Conservation (phyloP, 164 flowering plant genomes). For the Dillenia turbinata region DNA sequence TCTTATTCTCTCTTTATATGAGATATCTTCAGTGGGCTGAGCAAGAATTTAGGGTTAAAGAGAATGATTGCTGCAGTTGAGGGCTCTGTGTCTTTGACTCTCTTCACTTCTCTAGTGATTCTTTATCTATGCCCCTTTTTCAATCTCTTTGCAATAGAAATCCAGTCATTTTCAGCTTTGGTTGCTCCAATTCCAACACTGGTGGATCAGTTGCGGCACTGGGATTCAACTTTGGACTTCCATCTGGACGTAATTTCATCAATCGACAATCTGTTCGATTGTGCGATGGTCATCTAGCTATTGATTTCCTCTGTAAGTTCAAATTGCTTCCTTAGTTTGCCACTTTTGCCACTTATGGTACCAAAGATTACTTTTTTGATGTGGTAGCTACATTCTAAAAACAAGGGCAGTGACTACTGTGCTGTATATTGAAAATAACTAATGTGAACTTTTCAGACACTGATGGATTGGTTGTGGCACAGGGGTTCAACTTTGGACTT, state of each 20-base stretch:
- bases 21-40: too few relatives aligned
- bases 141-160: too few relatives aligned
- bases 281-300: conserved; percentile 18
- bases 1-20: too few relatives aligned
- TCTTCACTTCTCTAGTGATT: too few relatives aligned
- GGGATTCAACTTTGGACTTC: conserved; percentile 12
- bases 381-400: too few relatives aligned
- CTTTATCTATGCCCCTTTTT: too few relatives aligned
- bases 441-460: conserved; percentile 14
- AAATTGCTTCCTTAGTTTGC: not conserved
- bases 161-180: conserved; percentile 19
- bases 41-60: too few relatives aligned
- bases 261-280: conserved; percentile 2
- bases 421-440: not conserved
- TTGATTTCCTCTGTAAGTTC: conserved; percentile 28
- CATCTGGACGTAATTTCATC: conserved; percentile 18
- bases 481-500: conserved; percentile 7
- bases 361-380: too few relatives aligned
- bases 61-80: too few relatives aligned
- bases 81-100: too few relatives aligned
- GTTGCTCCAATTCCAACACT: conserved; percentile 28
- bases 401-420: not conserved
- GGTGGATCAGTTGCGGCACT: conserved; percentile 14
- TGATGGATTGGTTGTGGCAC: conserved; percentile 13
- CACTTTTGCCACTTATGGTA: too few relatives aligned